These are phyloP conservation scores for Thelonectria rubi DNA, from an alignment of 2,329 filamentous ascomycete genomes.

Conservation along the genomic window DNA sequence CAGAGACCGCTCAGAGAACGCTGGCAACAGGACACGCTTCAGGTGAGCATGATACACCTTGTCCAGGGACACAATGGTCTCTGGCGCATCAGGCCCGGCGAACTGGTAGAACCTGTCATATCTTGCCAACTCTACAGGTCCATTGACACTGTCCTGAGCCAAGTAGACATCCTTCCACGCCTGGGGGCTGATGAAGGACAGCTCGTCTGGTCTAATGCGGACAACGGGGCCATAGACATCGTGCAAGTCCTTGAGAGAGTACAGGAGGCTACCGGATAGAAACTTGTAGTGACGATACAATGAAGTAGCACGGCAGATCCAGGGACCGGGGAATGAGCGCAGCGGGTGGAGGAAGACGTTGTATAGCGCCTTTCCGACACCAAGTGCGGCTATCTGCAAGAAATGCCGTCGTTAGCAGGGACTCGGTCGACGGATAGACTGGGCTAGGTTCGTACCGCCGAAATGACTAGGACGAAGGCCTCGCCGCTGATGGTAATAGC, in stretches of 20 bases:
- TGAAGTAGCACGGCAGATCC: constrained; percentile 1
- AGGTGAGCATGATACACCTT: background rate
- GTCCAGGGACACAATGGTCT: background rate
- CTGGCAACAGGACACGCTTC: background rate
- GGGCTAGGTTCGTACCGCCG: too few relatives aligned
- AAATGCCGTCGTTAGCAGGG: too few relatives aligned
- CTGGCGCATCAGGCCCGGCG: background rate
- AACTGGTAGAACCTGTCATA: constrained; percentile 6
- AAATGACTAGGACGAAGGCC: too few relatives aligned
- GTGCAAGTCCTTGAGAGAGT: background rate
- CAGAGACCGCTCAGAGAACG: constrained; percentile 13
- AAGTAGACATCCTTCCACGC: constrained; percentile 9
- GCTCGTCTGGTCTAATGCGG: constrained; percentile 1
- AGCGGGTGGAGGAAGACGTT: constrained; percentile 10
- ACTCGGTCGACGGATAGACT: too few relatives aligned
- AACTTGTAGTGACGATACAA: constrained; percentile 10
- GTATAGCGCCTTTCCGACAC: background rate
- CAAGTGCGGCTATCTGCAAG: background rate
- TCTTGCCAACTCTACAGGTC: background rate
- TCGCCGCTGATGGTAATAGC: too few relatives aligned
- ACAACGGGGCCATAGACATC: constrained; percentile 6
- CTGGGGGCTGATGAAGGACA: constrained; percentile 2
- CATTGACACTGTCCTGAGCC: background rate
- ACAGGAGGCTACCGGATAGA: background rate
- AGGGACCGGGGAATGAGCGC: constrained; percentile 6